Base-by-base conservation (phyloP, 495 filamentous ascomycete genomes). In the Neurospora hispaniola region DNA sequence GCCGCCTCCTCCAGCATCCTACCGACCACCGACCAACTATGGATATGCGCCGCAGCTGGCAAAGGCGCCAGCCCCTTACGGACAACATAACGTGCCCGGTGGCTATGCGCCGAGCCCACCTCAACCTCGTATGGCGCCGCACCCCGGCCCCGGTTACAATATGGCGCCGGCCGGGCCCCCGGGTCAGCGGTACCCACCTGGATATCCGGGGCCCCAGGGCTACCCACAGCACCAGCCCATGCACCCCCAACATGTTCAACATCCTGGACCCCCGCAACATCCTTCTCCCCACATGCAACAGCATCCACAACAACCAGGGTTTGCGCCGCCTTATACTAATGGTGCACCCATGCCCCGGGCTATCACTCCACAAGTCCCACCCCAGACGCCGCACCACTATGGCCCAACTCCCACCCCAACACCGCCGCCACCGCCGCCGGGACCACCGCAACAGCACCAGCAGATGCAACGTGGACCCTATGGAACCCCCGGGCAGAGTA, bases 81-180 rank as follows among this genome's bases (percentile, higher is more conserved):
- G 81, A 12, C 84, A 85, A 69, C 76, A 80, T 43, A 80, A 80
- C 71, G 75, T 85, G 73, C 79, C 79, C 8, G 76, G 76, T 14
- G 82, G 82, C 42, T 76, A 81, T 54, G 81, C 79, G 14, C 73
- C 76, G n/a, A 81, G 76, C 69, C 80, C 81, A 14, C 72, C 78
- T n/a, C 82, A 82, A 69, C 78, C 76, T 35, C 83, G 80, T 46
- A 79, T 80, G 70, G 74, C 76, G 42, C 81, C 73, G 44, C 79
- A 80, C 68, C 78, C 76, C 39, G 74, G 70, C 16, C 40, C 73
- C 18, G 73, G 76, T 20, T 76, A 76, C 68, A 78, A 76, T 54
- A 74, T 79, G 72, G 76, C 74, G 27, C 81, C 79, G 38, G 74
- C 79, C 11, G 75, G 70, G 2, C 77, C 79, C 10, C 81, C 81